These are phyloP conservation scores for Herpotrichia juniperi DNA, from an alignment of 2,329 filamentous ascomycete genomes.

Conservation along the genomic window DNA sequence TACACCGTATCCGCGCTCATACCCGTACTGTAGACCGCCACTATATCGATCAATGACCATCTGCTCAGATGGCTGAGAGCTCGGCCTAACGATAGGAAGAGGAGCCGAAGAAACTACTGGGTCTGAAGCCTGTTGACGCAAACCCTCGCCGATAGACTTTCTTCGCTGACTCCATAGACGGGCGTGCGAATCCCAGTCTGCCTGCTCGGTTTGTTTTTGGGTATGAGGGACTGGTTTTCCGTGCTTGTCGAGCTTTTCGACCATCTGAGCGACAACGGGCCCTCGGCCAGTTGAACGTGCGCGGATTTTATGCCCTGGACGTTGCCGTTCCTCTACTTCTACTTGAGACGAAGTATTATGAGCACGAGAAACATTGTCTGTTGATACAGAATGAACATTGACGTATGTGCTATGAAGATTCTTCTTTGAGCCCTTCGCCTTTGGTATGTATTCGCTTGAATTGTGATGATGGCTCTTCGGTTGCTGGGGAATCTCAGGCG, in stretches of 20 bases:
- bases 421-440: conserved; percentile 23
- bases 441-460: conserved; percentile 26
- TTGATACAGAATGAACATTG: conserved; percentile 34
- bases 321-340: conserved; percentile 8
- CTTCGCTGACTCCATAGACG: conserved; percentile 36
- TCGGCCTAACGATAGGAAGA: conserved; percentile 9
- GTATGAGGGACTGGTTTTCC: too few relatives aligned
- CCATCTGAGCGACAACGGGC: conserved; percentile 23
- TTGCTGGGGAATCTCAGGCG: conserved; percentile 25
- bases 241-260: conserved; percentile 20
- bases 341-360: conserved; percentile 11
- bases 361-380: conserved; percentile 16
- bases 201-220: background rate
- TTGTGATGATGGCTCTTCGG: conserved; percentile 36
- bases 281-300: conserved; percentile 22
- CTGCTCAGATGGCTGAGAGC: conserved; percentile 10
- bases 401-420: conserved; percentile 21
- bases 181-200: conserved; percentile 35
- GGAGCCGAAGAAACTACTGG: conserved; percentile 11
- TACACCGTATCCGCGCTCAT: conserved; percentile 40
- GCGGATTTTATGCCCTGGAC: conserved; percentile 9
- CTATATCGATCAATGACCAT: conserved; percentile 37
- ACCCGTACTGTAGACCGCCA: conserved; percentile 44
- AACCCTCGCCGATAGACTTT: conserved; percentile 34
- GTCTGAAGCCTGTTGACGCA: conserved; percentile 20